Evolutionary conservation across 495 filamentous ascomycete species (phyloP).

Genomic region (Letharia columbiana): DNA sequence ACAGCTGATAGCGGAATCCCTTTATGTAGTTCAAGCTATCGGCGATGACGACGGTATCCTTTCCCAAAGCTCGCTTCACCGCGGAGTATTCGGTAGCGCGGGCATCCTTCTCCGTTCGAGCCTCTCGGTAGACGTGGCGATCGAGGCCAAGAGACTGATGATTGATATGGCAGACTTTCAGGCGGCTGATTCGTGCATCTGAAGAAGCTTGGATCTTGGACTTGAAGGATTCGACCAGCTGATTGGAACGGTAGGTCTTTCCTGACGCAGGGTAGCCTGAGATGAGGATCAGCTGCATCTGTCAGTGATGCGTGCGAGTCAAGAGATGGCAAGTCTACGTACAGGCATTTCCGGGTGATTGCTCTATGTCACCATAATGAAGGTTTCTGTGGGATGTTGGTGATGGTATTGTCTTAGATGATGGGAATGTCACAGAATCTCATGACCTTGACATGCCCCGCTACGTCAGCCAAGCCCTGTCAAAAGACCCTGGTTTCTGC

Average conservation of each 20-base stretch:
- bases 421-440: background rate
- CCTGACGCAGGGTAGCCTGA: slow-evolving; percentile 90
- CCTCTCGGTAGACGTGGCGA: slow-evolving; percentile 52
- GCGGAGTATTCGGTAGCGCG: slow-evolving; percentile 79
- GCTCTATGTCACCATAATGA: no score
- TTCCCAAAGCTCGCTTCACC: slow-evolving; percentile 70
- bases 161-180: slow-evolving; percentile 60
- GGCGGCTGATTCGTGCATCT: slow-evolving; percentile 43
- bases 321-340: background rate
- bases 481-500: slow-evolving; percentile 1
- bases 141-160: slow-evolving; percentile 55
- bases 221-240: slow-evolving; percentile 61
- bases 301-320: slow-evolving; percentile 11
- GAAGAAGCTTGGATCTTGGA: slow-evolving; percentile 38
- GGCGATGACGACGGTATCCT: slow-evolving; percentile 76
- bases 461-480: slow-evolving; percentile 4
- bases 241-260: slow-evolving; percentile 76
- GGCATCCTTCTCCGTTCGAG: slow-evolving; percentile 77
- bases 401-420: no score
- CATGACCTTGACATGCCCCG: background rate
- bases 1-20: slow-evolving; percentile 91
- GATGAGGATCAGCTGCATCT: slow-evolving; percentile 72
- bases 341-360: slow-evolving; percentile 18
- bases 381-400: no score
- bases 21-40: slow-evolving; percentile 97